Conservation (phyloP, 345 rosid genomes). For the Erysimum cheiranthoides region DNA sequence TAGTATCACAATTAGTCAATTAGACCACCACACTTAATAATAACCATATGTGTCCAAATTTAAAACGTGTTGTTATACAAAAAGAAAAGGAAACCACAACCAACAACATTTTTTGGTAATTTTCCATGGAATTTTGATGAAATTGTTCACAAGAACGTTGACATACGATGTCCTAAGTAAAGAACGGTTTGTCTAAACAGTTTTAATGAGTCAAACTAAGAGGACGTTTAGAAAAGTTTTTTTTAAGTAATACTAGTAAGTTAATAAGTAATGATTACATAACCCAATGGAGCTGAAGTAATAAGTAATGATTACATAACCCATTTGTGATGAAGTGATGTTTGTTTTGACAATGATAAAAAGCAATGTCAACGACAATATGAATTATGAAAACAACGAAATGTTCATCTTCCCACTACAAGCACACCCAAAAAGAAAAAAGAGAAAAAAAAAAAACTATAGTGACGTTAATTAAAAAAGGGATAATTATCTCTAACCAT, state of each 20-base stretch:
- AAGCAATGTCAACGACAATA: constrained; percentile 46
- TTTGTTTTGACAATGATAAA: constrained; percentile 24
- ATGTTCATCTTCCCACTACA: constrained; percentile 45
- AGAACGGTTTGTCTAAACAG: neutral
- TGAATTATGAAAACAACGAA: constrained; percentile 33
- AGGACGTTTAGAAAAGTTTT: constrained; percentile 11
- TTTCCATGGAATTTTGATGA: constrained; percentile 13
- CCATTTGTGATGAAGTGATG: constrained; percentile 32
- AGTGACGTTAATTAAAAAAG: constrained; percentile 14
- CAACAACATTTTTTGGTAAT: constrained; percentile 23
- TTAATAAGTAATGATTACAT: constrained; percentile 32
- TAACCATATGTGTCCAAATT: neutral
- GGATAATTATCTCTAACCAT: constrained; percentile 29
- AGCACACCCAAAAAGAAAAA: constrained; percentile 21
- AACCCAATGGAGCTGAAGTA: neutral
- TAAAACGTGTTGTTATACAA: constrained; percentile 31
- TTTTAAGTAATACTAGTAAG: neutral
- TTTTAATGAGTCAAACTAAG: constrained; percentile 37
- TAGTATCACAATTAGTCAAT: constrained; percentile 8
- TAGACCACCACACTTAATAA: neutral
- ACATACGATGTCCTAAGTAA: constrained; percentile 15
- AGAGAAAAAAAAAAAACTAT: neutral
- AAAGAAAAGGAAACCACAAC: constrained; percentile 17
- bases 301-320: constrained; percentile 33
- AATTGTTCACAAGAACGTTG: constrained; percentile 19